Evolutionary conservation across 345 rosid genomes (phyloP), one percentile per base, ranked within the genome.

Genomic region (Conringia planisiliqua): DNA sequence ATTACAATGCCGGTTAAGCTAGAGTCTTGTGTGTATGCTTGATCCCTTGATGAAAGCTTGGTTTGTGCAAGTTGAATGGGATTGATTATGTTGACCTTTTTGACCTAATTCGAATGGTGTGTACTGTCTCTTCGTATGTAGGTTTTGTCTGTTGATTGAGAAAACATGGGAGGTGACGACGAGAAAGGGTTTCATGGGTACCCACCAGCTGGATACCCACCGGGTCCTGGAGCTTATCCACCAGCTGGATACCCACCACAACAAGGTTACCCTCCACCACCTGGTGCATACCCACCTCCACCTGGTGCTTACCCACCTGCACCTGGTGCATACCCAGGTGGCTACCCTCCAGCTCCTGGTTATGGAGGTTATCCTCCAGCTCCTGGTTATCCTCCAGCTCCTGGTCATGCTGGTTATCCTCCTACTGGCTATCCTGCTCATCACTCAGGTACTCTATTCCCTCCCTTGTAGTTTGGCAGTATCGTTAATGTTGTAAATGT

Each of bases 381-480:
- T 22, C 78, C 68, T 1, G 90, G 83, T 10, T 84, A 80, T 65
- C 86, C 86, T 64, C 77, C 72, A 17, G 52, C 26, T 22, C 78
- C 62, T 3, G 89, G 83, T 9, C 80, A 76, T 76, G 80, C 68
- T 1, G 90, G 83, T 10, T 84, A 80, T 65, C 86, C 86, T 64
- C 77, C 72, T 65, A 38, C 62, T 57, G 76, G 77, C 62, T 77
- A 77, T 58, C 80, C 80, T 71, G 55, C 86, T 11, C 90, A 86
- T 35, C 89, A 88, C 44, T 78, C 90, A 77, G 97, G 97, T 93
- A 71, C 20, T 57, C 10, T 13, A 22, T 6, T 13, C 22, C 56
- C 5, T 39, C 66, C 10, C 44, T 0, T 22, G 44, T 44, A n/a
- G 36, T 33, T 59, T 50, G 12, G 50, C 17, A n/a, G 59, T 44